These are phyloP conservation scores for Samsoniella hepiali DNA, from an alignment of 2,329 filamentous ascomycete genomes.

Conservation along the genomic window DNA sequence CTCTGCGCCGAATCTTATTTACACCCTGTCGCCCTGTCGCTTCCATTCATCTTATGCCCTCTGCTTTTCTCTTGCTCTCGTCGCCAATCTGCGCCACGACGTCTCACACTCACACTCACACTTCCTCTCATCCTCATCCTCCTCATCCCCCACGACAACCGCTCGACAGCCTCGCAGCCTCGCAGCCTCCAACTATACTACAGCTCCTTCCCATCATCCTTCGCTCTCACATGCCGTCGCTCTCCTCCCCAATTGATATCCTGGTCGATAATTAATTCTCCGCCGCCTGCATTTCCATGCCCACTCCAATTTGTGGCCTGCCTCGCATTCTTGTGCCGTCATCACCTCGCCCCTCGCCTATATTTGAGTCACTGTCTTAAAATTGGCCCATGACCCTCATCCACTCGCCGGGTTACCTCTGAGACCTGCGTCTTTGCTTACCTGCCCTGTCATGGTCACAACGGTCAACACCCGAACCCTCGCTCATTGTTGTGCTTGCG, in stretches of 20 bases:
- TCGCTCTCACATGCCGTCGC: not conserved
- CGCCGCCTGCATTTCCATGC: not conserved
- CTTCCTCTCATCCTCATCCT: not conserved
- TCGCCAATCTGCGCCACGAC: not conserved
- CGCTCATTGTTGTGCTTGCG: slow-evolving; percentile 8
- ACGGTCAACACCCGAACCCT: slow-evolving; percentile 12
- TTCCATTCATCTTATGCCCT: not conserved
- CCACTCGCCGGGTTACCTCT: not conserved
- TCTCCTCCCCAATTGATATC: not conserved
- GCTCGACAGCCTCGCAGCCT: not conserved
- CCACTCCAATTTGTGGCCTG: not conserved
- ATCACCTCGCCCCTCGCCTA: slow-evolving; percentile 13
- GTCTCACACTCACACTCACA: not conserved
- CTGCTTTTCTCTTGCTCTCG: not conserved
- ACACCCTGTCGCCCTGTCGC: slow-evolving; percentile 6
- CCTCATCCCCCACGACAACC: not conserved
- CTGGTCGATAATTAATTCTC: not conserved
- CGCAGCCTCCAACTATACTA: not conserved
- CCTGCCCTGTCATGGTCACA: slow-evolving; percentile 13
- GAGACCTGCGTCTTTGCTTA: slow-evolving; percentile 10
- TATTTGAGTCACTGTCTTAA: slow-evolving; percentile 17
- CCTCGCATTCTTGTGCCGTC: slow-evolving; percentile 6
- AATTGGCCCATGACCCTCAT: slow-evolving; percentile 4
- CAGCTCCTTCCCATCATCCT: not conserved
- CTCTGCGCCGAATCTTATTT: slow-evolving; percentile 10